Conservation (phyloP, 2,329 filamentous ascomycete species). For the Myriangium duriaei region DNA sequence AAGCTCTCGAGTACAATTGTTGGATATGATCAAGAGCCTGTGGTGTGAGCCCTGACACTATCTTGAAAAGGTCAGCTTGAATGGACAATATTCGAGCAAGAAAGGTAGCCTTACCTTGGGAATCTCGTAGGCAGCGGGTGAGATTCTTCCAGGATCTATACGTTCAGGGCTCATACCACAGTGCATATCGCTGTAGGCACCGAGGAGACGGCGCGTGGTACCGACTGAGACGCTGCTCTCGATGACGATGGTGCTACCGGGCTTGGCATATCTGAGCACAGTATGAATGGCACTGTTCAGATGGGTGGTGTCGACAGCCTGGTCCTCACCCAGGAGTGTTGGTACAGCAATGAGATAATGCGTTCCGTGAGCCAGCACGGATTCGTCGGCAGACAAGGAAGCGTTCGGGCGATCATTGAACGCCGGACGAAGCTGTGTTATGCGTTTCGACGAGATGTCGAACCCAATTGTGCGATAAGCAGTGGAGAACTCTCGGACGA, state of each 20-base stretch:
- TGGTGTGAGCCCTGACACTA: conserved; percentile 39
- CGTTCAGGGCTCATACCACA: conserved; percentile 27
- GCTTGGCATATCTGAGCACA: conserved; percentile 30
- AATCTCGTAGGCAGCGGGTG: conserved; percentile 25
- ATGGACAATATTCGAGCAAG: no score
- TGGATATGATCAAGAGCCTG: conserved; percentile 35
- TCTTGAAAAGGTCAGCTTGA: no score
- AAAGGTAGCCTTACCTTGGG: no score
- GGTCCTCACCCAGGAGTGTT: conserved; percentile 36
- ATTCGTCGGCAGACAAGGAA: conserved; percentile 28
- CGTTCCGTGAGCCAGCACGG: conserved; percentile 31
- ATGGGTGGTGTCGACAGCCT: conserved; percentile 37
- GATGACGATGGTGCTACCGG: conserved; percentile 38
- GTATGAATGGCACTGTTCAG: conserved; percentile 33
- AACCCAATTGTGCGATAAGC: conserved; percentile 21
- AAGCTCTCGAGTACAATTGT: conserved; percentile 35
- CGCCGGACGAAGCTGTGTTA: conserved; percentile 21
- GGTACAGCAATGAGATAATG: conserved; percentile 45
- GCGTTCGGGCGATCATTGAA: conserved; percentile 20
- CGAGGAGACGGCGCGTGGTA: conserved; percentile 40
- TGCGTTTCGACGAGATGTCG: conserved; percentile 33
- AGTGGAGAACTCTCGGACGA: conserved; percentile 14
- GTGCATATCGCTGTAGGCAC: conserved; percentile 28
- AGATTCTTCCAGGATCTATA: conserved; percentile 14
- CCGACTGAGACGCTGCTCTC: conserved; percentile 44